Base-by-base conservation (phyloP, 1,284 basidiomycete species). In the Trichosporon faecale region DNA sequence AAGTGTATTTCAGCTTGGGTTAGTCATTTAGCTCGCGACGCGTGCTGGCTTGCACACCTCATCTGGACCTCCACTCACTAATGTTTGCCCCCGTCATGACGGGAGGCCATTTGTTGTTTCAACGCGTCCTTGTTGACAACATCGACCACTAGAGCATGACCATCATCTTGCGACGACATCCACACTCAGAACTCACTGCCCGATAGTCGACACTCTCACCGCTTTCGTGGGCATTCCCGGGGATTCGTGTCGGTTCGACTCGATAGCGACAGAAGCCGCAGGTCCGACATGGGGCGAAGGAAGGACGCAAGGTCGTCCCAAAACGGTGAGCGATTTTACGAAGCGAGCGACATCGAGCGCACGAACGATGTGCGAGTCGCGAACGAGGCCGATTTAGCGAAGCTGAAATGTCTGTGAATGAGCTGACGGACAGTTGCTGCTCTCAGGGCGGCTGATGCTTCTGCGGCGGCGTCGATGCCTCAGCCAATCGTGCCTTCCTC, bases 11-110 rank as follows among this genome's bases (percentile, higher is more conserved):
- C 40, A 52, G 49, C 21, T 52, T n/a, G n/a, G n/a, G n/a, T n/a
- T n/a, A n/a, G n/a, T n/a, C 49, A 52, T 52, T 52, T 52, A 52
- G 49, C 49, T 52, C 49, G 49, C n/a, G 23, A 52, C 49, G 23
- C 49, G 23, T 25, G 18, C 16, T 6, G 21, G 25, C 21, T 12
- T 25, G 23, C 23, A 52, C 49, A 12, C 49, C 49, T 52, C 49
- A 9, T 23, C 49, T 21, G 2, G 9, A 33, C 57, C 57, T 61
- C 57, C 57, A 61, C 57, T 23, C 57, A 61, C 57, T 23, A 31
- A 25, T 11, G 57, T 61, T 61, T 61, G 57, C 57, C 57, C 57
- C 57, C 57, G 57, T n/a, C 27, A 12, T 2, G 29, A 33, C 57
- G 57, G 57, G 57, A 61, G 27, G 8, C 29, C 29, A 11, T 29